Conservation (phyloP, 345 rosid species). For the Trapa incisa region DNA sequence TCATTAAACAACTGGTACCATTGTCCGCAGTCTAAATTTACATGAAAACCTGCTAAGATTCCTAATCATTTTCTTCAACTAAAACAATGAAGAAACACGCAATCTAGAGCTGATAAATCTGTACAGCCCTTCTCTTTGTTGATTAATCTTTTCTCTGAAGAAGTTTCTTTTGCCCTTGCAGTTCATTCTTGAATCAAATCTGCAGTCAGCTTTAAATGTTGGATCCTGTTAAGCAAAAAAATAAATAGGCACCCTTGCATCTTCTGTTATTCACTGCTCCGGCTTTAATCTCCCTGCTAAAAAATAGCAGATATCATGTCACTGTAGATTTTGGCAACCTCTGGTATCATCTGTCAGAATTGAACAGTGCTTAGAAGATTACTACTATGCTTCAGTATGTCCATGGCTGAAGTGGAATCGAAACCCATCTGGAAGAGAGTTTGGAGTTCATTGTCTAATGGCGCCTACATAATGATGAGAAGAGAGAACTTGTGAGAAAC, state of each 20-base stretch:
- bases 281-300: conserved; percentile 50
- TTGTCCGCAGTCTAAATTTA: conserved; percentile 2
- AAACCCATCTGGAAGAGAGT: conserved; percentile 67
- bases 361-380: conserved; percentile 9
- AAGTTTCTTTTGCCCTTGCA: neutral
- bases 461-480: conserved; percentile 24
- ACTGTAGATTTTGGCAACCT: neutral
- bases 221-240: neutral
- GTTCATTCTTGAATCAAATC: conserved; percentile 11
- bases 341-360: neutral
- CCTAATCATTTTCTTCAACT: conserved; percentile 30
- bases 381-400: conserved; percentile 52
- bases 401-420: conserved; percentile 45
- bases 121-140: conserved; percentile 25
- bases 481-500: conserved; percentile 3
- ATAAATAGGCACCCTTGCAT: conserved; percentile 1
- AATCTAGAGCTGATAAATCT: conserved; percentile 34
- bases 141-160: neutral
- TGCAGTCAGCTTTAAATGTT: conserved; percentile 18
- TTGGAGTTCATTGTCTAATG: conserved; percentile 57
- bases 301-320: neutral
- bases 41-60: conserved; percentile 14
- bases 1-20: neutral
- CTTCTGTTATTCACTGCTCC: conserved; percentile 34
- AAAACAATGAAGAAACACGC: conserved; percentile 38